These are phyloP conservation scores for Mycothermus thermophilus DNA, from an alignment of 495 filamentous ascomycete species.

Conservation along the genomic window DNA sequence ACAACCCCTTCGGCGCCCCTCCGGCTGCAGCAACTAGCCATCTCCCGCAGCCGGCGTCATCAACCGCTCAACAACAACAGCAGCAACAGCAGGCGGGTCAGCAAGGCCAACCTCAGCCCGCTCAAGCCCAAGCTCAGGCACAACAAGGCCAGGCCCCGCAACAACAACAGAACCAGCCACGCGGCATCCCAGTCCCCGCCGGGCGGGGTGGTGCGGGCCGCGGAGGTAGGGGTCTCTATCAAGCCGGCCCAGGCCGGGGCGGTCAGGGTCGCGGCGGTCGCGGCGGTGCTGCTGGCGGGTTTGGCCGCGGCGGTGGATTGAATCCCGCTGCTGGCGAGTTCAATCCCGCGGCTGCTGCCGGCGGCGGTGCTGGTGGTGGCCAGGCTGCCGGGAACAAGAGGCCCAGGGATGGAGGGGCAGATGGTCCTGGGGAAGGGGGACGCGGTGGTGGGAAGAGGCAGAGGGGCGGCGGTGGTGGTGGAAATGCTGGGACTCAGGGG, in stretches of 20 bases:
- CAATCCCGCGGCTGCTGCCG: conserved; percentile 3
- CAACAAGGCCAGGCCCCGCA: background rate
- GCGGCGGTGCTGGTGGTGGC: background rate
- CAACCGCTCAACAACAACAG: conserved; percentile 5
- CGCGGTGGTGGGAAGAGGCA: background rate
- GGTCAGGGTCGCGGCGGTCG: conserved; percentile 17
- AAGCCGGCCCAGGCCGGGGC: conserved; percentile 10
- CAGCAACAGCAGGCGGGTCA: conserved; percentile 1
- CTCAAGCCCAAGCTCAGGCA: background rate
- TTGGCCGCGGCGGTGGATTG: conserved; percentile 6
- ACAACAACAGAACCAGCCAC: background rate
- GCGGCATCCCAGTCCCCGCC: conserved; percentile 6
- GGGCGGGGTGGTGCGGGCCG: conserved; percentile 3
- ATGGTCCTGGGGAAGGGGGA: conserved; percentile 10
- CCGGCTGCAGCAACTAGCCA: conserved; percentile 1
- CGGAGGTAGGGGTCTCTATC: conserved; percentile 8
- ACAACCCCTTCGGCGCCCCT: conserved; percentile 15
- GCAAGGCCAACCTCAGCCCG: background rate
- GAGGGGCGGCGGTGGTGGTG: too few relatives aligned
- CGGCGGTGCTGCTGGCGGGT: conserved; percentile 10
- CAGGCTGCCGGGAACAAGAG: conserved; percentile 17
- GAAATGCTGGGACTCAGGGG: background rate
- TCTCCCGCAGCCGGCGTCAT: background rate
- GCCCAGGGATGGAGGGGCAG: conserved; percentile 13
- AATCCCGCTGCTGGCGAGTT: conserved; percentile 21